Percentiles rank a stretch among this genome's conserved stretches.
phyloP scores from a whole-genome alignment of 2,329 filamentous ascomycete species.

The Curvularia verruculosa region DNA sequence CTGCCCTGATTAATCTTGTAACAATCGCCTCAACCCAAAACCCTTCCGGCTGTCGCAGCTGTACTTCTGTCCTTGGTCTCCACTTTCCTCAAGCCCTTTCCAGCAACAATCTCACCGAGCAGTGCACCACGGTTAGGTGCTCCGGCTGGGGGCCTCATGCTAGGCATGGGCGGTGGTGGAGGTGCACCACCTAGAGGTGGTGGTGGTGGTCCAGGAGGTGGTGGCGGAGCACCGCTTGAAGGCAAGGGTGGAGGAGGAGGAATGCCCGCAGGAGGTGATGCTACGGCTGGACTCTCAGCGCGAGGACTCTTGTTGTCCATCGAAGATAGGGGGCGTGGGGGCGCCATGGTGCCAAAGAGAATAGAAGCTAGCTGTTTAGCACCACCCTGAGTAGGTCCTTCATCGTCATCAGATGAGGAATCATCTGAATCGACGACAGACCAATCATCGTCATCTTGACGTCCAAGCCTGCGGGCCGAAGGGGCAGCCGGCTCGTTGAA shows the following conservation, averaged over 20 bases:
- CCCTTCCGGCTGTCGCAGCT: slow-evolving; percentile 75
- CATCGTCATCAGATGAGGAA: slow-evolving; percentile 70
- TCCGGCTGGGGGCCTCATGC: slow-evolving; percentile 38
- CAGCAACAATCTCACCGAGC: slow-evolving; percentile 81
- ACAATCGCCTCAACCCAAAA: slow-evolving; percentile 48
- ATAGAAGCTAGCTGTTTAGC: slow-evolving; percentile 94
- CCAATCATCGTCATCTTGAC: slow-evolving; percentile 78
- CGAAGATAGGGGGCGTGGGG: slow-evolving; percentile 84
- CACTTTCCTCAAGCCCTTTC: slow-evolving; percentile 82
- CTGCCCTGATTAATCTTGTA: slow-evolving; percentile 1
- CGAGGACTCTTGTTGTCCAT: slow-evolving; percentile 70
- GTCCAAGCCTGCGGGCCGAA: slow-evolving; percentile 60
- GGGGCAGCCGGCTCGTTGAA: slow-evolving; percentile 56
- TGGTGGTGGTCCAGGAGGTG: slow-evolving; percentile 59
- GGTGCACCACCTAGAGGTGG: slow-evolving; percentile 49
- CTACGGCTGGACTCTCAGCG: slow-evolving; percentile 51
- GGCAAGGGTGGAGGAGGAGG: slow-evolving; percentile 61
- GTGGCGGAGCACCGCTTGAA: slow-evolving; percentile 49
- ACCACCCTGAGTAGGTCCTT: slow-evolving; percentile 79
- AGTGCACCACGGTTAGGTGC: slow-evolving; percentile 62
- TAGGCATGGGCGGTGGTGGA: slow-evolving; percentile 54
- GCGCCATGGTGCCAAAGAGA: slow-evolving; percentile 95
- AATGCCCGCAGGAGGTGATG: slow-evolving; percentile 51
- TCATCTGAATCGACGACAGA: slow-evolving; percentile 77
- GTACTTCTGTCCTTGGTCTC: slow-evolving; percentile 85